Conservation (phyloP, 495 filamentous ascomycete genomes). For the Talaromyces liani region DNA sequence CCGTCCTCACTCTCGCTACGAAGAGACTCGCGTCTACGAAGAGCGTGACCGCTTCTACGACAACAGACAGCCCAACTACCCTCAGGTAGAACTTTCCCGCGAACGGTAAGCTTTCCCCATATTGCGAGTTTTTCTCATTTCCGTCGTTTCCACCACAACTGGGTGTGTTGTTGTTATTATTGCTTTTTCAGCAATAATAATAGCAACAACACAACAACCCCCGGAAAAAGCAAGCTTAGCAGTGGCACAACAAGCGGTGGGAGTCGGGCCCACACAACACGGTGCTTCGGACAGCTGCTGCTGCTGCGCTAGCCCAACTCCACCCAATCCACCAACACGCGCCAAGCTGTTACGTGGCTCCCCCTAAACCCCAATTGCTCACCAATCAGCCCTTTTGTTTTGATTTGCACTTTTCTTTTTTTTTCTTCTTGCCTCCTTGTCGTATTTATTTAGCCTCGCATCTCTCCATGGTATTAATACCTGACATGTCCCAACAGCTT, state of each 20-base stretch:
- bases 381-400: constrained; percentile 6
- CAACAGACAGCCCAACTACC: constrained; percentile 14
- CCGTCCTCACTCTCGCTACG: constrained; percentile 52
- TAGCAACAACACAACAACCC: constrained; percentile 22
- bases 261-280: background rate
- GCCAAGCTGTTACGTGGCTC: constrained; percentile 9
- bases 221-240: constrained; percentile 1
- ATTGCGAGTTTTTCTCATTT: background rate
- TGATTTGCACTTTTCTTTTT: constrained; percentile 8
- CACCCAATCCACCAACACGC: constrained; percentile 2
- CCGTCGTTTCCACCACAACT: constrained; percentile 3
- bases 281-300: background rate
- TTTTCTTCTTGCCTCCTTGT: background rate
- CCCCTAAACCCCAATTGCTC: constrained; percentile 6
- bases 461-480: constrained; percentile 20
- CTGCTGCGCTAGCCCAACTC: background rate
- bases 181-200: constrained; percentile 22
- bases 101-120: constrained; percentile 38
- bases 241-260: constrained; percentile 9
- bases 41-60: constrained; percentile 35
- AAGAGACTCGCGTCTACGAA: constrained; percentile 44
- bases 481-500: constrained; percentile 45
- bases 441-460: constrained; percentile 15
- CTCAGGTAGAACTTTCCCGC: constrained; percentile 49
- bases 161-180: background rate